These are phyloP conservation scores for Pinus tabuliformis DNA, from an alignment of 75 land plant genomes.

Conservation along the genomic window DNA sequence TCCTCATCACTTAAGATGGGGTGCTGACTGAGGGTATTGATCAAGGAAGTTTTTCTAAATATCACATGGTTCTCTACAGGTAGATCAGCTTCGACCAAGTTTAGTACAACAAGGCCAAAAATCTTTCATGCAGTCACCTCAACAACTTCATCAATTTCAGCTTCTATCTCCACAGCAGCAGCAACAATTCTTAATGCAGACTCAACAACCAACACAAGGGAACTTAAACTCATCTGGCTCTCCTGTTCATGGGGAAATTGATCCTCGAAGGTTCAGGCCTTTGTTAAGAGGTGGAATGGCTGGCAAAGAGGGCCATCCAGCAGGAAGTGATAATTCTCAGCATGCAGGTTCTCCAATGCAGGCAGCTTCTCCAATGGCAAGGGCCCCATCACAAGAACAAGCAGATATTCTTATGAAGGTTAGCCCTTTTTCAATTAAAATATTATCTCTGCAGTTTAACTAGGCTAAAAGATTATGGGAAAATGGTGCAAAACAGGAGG, in stretches of 20 bases:
- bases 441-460: too few species aligned
- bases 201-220: conserved; percentile 49
- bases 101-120: conserved; percentile 63
- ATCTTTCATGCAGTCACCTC: conserved; percentile 74
- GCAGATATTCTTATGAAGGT: too few species aligned
- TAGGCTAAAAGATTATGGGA: too few species aligned
- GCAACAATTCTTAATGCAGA: conserved; percentile 73
- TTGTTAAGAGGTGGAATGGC: conserved; percentile 46
- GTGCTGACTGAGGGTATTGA: too few species aligned
- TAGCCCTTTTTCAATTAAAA: too few species aligned
- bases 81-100: conserved; percentile 90
- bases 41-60: too few species aligned
- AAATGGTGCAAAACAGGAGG: too few species aligned
- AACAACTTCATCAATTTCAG: conserved; percentile 76
- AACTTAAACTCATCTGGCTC: conserved; percentile 59
- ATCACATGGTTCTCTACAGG: conserved; percentile 28
- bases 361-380: too few species aligned
- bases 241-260: conserved; percentile 42
- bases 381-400: too few species aligned
- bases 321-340: conserved; percentile 72
- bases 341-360: conserved; percentile 70
- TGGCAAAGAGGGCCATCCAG: conserved; percentile 69
- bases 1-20: too few species aligned
- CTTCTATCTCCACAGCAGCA: conserved; percentile 43
- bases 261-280: conserved; percentile 76